These are phyloP conservation scores for Carex cristatella DNA, from an alignment of 176 grass and related monocot species.

Conservation along the genomic window DNA sequence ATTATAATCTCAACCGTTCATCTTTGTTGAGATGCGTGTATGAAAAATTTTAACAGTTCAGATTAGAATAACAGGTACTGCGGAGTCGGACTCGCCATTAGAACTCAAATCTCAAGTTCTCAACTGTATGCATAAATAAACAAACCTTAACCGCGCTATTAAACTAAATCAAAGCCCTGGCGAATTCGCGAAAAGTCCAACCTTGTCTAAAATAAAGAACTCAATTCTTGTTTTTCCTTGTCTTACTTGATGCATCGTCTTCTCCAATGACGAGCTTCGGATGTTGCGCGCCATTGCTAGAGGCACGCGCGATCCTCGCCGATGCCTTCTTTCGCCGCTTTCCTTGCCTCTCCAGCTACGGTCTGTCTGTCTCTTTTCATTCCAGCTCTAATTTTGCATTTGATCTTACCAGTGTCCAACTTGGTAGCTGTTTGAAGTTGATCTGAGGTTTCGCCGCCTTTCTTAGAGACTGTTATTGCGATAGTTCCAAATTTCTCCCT, in stretches of 20 bases:
- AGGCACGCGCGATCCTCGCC: constrained; percentile 13
- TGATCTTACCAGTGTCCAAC: neutral
- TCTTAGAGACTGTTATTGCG: neutral
- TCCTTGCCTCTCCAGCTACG: constrained; percentile 19
- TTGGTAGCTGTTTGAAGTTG: neutral
- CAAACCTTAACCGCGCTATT: neutral
- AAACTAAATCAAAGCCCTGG: neutral
- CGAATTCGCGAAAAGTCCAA: neutral
- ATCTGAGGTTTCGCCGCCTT: neutral
- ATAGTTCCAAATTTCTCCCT: neutral
- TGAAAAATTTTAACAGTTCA: too few relatives aligned
- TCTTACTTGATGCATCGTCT: constrained; percentile 10
- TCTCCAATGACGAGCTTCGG: constrained; percentile 22
- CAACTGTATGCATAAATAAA: neutral
- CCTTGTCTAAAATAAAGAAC: neutral
- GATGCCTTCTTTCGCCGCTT: constrained; percentile 11
- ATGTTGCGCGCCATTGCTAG: constrained; percentile 4
- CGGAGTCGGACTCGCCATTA: neutral
- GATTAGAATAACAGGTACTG: too few relatives aligned
- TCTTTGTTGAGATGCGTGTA: too few relatives aligned
- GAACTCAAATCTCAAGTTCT: neutral
- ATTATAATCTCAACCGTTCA: too few relatives aligned
- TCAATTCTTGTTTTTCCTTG: neutral
- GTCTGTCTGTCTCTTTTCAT: neutral
- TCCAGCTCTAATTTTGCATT: neutral